Percentiles rank a stretch among this genome's conserved stretches.
Conservation (phyloP, 2,329 filamentous ascomycete species). For the Orbilia brochopaga region DNA sequence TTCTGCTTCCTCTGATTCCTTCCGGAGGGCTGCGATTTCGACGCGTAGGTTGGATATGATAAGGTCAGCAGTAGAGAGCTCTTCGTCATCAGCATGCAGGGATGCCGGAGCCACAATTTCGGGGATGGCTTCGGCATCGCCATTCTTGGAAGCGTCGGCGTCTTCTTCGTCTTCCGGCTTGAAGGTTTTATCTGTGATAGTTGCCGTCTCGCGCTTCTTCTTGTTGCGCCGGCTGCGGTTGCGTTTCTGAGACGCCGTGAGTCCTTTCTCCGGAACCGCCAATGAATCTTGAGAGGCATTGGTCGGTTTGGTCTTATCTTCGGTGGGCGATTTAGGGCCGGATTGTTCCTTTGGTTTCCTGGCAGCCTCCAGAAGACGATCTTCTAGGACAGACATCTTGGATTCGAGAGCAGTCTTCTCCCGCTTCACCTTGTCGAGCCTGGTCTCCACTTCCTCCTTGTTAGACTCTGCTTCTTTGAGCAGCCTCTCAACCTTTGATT, state of each 20-base stretch:
- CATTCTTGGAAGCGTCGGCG: conserved; percentile 19
- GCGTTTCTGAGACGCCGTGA: conserved; percentile 42
- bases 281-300: conserved; percentile 26
- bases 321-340: conserved; percentile 16
- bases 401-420: conserved; percentile 55
- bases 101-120: conserved; percentile 24
- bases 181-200: conserved; percentile 62
- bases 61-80: conserved; percentile 36
- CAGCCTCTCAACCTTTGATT: conserved; percentile 58
- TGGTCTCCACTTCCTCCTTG: conserved; percentile 56
- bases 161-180: conserved; percentile 60
- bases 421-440: conserved; percentile 42
- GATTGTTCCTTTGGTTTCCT: conserved; percentile 29
- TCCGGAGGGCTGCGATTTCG: conserved; percentile 55
- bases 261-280: conserved; percentile 34
- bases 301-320: conserved; percentile 29
- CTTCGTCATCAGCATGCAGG: conserved; percentile 28
- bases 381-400: conserved; percentile 55
- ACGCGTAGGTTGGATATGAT: conserved; percentile 55
- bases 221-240: conserved; percentile 55
- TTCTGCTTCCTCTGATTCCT: conserved; percentile 69
- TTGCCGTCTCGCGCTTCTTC: conserved; percentile 41
- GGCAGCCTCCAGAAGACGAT: conserved; percentile 54
- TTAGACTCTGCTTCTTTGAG: conserved; percentile 56
- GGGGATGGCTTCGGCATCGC: conserved; percentile 20